Conservation (phyloP, 2,329 filamentous ascomycete species). For the Mollisiaceae sp. region DNA sequence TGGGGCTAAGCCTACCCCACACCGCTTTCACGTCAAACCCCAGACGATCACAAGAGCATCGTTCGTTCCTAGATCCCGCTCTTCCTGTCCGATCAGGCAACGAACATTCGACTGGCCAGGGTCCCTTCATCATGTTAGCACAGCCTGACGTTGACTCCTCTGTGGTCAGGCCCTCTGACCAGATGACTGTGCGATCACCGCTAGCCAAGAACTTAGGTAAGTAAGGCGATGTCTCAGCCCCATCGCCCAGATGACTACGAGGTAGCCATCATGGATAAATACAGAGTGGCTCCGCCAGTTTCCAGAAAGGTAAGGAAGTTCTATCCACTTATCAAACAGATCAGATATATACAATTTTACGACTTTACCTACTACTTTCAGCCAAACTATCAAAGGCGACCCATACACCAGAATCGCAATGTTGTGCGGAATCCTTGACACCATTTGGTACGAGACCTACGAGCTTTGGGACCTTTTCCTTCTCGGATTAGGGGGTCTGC, state of each 20-base stretch:
- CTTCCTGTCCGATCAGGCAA: conserved; percentile 4
- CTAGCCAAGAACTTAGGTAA: background rate
- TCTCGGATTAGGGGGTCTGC: conserved; percentile 25
- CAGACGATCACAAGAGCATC: too few species aligned
- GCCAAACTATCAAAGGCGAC: background rate
- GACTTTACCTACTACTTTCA: background rate
- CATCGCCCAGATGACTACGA: background rate
- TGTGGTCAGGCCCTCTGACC: background rate
- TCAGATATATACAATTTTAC: background rate
- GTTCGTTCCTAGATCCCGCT: background rate
- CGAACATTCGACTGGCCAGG: conserved; percentile 8
- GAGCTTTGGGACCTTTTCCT: conserved; percentile 37
- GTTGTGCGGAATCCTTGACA: conserved; percentile 32
- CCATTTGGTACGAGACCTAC: conserved; percentile 34
- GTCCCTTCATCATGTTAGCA: background rate
- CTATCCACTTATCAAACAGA: background rate
- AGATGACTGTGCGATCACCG: background rate
- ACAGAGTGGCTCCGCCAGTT: background rate
- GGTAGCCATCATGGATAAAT: background rate
- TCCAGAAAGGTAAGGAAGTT: background rate
- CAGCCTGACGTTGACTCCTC: background rate
- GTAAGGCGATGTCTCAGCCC: conserved; percentile 2
- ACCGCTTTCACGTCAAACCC: too few species aligned
- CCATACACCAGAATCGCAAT: conserved; percentile 11
- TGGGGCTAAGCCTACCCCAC: too few species aligned